Evolutionary conservation across 257 asterid species (phyloP).

Genomic region (Nicotiana benthamiana): DNA sequence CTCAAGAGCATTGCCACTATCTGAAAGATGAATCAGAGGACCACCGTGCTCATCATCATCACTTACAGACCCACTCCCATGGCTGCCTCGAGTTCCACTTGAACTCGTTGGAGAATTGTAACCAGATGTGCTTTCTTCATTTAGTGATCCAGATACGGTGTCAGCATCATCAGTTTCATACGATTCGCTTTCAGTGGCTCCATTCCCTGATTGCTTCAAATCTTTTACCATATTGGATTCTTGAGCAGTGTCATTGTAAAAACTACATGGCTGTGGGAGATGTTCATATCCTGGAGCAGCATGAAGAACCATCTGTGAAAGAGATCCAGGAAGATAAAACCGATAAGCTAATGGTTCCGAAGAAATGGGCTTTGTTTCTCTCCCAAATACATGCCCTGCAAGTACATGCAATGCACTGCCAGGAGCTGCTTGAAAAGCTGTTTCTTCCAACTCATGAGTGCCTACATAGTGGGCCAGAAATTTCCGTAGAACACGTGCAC

Average conservation of each 20-base stretch:
- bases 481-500: constrained; percentile 64
- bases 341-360: constrained; percentile 52
- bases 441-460: constrained; percentile 32
- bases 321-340: constrained; percentile 96
- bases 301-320: constrained; percentile 92
- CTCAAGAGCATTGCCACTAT: constrained; percentile 40
- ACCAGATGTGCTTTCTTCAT: constrained; percentile 66
- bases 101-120: constrained; percentile 55
- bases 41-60: constrained; percentile 36
- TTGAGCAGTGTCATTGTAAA: constrained; percentile 32
- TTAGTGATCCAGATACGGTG: constrained; percentile 56
- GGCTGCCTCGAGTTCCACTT: constrained; percentile 36
- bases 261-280: constrained; percentile 87
- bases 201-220: constrained; percentile 18
- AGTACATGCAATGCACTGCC: constrained; percentile 32
- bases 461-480: constrained; percentile 42
- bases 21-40: constrained; percentile 68
- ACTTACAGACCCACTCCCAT: constrained; percentile 33
- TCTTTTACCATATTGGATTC: constrained; percentile 22
- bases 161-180: constrained; percentile 51
- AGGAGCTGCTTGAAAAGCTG: constrained; percentile 27
- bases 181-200: constrained; percentile 30
- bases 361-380: constrained; percentile 32
- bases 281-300: constrained; percentile 99
- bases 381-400: constrained; percentile 57